Evolutionary conservation across 2,329 filamentous ascomycete genomes (phyloP).

Genomic region (Tolypocladium ovalisporum): DNA sequence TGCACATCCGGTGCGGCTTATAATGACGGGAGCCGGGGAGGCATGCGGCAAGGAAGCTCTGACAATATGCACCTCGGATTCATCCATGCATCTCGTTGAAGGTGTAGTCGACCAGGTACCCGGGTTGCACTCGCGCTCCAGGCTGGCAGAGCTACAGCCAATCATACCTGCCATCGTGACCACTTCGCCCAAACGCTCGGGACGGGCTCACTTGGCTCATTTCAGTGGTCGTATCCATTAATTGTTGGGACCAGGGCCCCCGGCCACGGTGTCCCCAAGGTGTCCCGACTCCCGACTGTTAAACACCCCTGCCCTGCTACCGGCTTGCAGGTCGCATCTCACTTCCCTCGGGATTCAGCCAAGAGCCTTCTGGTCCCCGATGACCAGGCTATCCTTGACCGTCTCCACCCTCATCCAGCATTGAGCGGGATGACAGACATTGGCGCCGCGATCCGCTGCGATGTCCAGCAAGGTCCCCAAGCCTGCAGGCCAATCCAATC

Average conservation of each 20-base stretch:
- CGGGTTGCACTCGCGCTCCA: neutral
- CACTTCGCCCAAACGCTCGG: conserved; percentile 1
- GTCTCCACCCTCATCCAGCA: neutral
- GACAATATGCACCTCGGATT: neutral
- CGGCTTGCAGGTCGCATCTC: conserved; percentile 5
- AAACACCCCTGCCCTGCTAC: neutral
- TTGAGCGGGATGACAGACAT: neutral
- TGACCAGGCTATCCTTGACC: conserved; percentile 1
- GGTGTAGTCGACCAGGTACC: neutral
- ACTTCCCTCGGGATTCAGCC: conserved; percentile 6
- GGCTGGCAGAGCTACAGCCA: neutral
- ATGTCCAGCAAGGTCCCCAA: neutral
- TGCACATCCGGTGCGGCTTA: neutral
- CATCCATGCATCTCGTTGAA: neutral
- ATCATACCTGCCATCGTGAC: neutral
- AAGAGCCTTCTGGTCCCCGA: conserved; percentile 4
- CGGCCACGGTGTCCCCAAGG: neutral
- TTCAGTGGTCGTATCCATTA: neutral
- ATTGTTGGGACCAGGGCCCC: neutral
- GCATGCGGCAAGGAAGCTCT: neutral
- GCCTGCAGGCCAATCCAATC: neutral
- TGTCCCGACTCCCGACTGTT: neutral
- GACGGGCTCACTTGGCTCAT: neutral
- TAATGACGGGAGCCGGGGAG: neutral
- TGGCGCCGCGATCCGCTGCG: neutral